Base-by-base conservation (phyloP, 192 early-diverging fungal genomes). In the Powellomyces hirtus region DNA sequence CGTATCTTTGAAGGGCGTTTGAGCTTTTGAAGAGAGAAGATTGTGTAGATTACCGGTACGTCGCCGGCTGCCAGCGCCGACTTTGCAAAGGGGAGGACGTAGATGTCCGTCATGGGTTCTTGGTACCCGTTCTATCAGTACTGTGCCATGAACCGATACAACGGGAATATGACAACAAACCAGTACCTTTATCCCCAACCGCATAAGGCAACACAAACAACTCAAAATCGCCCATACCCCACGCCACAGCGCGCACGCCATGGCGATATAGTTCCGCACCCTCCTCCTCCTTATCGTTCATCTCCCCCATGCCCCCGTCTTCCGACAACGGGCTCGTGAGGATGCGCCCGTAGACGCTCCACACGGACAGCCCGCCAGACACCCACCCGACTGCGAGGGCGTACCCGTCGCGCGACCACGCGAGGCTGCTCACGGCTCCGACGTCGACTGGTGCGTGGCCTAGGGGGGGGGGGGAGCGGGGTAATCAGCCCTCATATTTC, bases 261-360 rank as follows among this genome's bases (percentile, higher is more conserved):
- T 76, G 66, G 7, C 89, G 70, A 64, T 86, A 91, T 24, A 72
- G 59, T 49, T 91, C 90, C 49, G 59, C 69, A 53, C 14, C 24
- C 5, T 18, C 5, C 18, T 62, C 38, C 11, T 14, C 6, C 18
- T 53, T 26, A 8, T 60, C 59, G 22, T 27, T 33, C 29, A 1
- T 36, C 4, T 10, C 33, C 4, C 33, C 14, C 26, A 24, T 37
- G 7, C 38, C 16, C 31, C 70, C 44, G 70, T 87, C 83, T 59
- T 88, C 86, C 1, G 75, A 75, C 20, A 81, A 69, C 0, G 88
- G 83, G 44, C 78, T 76, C 50, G 86, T 83, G 7, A 90, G 59
- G 14, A 89, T 62, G 1, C 78, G 75, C 6, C 92, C 92, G 66
- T 85, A 93, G 5, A 87, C 86, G 75, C 89, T 93, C 92, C 92